Evolutionary conservation across 1,284 basidiomycete species (phyloP).

Genomic region (Ganoderma meredithae): DNA sequence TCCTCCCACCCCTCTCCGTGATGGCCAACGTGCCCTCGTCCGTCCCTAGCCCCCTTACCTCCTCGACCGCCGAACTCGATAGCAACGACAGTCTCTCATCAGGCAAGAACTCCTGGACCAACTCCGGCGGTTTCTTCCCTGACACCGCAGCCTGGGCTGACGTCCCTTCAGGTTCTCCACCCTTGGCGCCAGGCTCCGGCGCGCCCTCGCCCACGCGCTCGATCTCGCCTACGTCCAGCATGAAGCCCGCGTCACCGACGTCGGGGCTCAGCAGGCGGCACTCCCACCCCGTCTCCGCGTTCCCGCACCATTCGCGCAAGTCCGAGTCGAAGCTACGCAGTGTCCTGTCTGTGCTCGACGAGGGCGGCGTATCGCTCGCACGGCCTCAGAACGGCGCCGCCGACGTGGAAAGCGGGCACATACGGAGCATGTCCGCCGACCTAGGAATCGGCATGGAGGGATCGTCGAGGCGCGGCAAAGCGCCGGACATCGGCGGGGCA

Average conservation of each 20-base stretch:
- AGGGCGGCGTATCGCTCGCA: conserved; percentile 47
- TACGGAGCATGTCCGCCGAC: conserved; percentile 26
- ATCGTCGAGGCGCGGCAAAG: conserved; percentile 23
- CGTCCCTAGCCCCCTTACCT: conserved; percentile 44
- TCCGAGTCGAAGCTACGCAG: conserved; percentile 73
- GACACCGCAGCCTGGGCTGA: conserved; percentile 47
- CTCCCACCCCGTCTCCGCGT: conserved; percentile 49
- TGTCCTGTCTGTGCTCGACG: conserved; percentile 70
- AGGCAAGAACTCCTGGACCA: conserved; percentile 41
- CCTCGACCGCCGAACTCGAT: conserved; percentile 53
- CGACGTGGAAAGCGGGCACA: conserved; percentile 30
- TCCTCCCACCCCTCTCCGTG: conserved; percentile 84
- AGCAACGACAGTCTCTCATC: conserved; percentile 38
- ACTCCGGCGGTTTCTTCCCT: conserved; percentile 40
- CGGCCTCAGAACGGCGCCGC: conserved; percentile 41
- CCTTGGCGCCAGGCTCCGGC: conserved; percentile 35
- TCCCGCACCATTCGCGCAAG: conserved; percentile 54
- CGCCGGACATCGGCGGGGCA: conserved; percentile 44
- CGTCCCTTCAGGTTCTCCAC: conserved; percentile 44
- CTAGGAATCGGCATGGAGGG: conserved; percentile 8
- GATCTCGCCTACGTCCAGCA: conserved; percentile 44
- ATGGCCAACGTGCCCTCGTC: conserved; percentile 62
- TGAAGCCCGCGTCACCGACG: conserved; percentile 55
- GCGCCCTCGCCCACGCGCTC: conserved; percentile 49
- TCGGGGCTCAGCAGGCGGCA: conserved; percentile 50